Evolutionary conservation across 345 rosid genomes (phyloP).

Genomic region (rapeseed (Brassica napus)): DNA sequence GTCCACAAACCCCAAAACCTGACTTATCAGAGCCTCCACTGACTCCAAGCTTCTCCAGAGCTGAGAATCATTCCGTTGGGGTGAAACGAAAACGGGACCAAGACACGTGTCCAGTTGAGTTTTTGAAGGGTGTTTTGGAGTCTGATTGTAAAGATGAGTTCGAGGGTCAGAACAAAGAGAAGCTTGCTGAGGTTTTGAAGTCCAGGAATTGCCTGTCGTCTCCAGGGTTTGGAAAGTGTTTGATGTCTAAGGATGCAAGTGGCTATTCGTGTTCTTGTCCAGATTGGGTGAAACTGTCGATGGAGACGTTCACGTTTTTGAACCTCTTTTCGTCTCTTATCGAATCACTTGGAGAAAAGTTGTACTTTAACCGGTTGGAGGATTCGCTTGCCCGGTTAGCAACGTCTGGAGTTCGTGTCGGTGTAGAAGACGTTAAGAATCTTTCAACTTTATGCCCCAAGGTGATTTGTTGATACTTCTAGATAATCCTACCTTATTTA

Average conservation of each 20-base stretch:
- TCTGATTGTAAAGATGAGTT: conserved; percentile 46
- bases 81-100: conserved; percentile 52
- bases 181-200: conserved; percentile 66
- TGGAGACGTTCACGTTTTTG: conserved; percentile 69
- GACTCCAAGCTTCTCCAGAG: conserved; percentile 42
- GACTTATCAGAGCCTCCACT: conserved; percentile 40
- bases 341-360: conserved; percentile 42
- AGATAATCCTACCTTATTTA: background rate
- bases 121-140: conserved; percentile 52
- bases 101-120: conserved; percentile 42
- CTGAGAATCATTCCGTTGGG: conserved; percentile 30
- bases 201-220: conserved; percentile 61
- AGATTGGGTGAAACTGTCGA: conserved; percentile 62
- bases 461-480: conserved; percentile 45
- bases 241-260: conserved; percentile 43
- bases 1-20: conserved; percentile 37
- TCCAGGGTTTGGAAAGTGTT: conserved; percentile 54
- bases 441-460: conserved; percentile 72
- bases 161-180: conserved; percentile 51
- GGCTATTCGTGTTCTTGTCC: conserved; percentile 62
- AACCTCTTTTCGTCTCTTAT: conserved; percentile 57
- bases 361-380: conserved; percentile 47
- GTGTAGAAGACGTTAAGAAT: conserved; percentile 61
- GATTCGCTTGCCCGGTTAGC: conserved; percentile 53
- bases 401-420: conserved; percentile 50